A percentile compares a stretch with the other conserved stretches of the same genome.
These are phyloP conservation scores for Trichoderma oligosporum DNA, from an alignment of 2,329 filamentous ascomycete species.

Conservation along the genomic window DNA sequence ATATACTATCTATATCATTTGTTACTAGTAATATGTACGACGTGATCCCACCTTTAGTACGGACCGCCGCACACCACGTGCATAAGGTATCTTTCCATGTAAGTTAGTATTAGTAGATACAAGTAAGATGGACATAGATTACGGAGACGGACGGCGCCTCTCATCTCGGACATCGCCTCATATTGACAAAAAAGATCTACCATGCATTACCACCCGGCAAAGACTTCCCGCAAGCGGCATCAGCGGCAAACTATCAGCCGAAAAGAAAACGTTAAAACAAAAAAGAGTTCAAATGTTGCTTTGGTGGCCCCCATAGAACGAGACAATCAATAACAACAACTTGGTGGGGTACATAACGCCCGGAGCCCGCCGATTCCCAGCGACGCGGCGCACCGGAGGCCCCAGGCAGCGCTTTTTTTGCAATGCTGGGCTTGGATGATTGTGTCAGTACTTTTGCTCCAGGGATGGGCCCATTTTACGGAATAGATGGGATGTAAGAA, in stretches of 20 bases:
- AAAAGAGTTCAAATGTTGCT: background rate
- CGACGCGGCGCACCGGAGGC: slow-evolving; percentile 19
- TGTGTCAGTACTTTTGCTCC: background rate
- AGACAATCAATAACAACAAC: background rate
- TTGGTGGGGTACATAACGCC: slow-evolving; percentile 5
- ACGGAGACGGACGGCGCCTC: background rate
- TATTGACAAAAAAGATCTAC: background rate
- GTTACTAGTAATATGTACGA: background rate
- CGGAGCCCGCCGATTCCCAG: slow-evolving; percentile 32
- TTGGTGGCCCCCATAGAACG: background rate
- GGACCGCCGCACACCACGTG: background rate
- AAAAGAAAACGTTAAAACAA: too few relatives aligned
- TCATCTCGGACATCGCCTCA: slow-evolving; percentile 14
- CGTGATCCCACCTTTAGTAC: background rate
- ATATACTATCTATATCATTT: background rate
- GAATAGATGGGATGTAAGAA: too few relatives aligned
- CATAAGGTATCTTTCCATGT: too few relatives aligned
- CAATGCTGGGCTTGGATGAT: background rate
- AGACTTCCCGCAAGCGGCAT: slow-evolving; percentile 11
- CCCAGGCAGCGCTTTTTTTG: background rate
- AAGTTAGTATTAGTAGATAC: too few relatives aligned
- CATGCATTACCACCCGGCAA: background rate
- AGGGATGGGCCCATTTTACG: slow-evolving; percentile 7
- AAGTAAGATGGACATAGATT: background rate
- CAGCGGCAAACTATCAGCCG: slow-evolving; percentile 2